Percentiles rank a stretch among this genome's conserved stretches.
phyloP scores from a whole-genome alignment of 2,329 filamentous ascomycete species.

The Diaporthe batatas region DNA sequence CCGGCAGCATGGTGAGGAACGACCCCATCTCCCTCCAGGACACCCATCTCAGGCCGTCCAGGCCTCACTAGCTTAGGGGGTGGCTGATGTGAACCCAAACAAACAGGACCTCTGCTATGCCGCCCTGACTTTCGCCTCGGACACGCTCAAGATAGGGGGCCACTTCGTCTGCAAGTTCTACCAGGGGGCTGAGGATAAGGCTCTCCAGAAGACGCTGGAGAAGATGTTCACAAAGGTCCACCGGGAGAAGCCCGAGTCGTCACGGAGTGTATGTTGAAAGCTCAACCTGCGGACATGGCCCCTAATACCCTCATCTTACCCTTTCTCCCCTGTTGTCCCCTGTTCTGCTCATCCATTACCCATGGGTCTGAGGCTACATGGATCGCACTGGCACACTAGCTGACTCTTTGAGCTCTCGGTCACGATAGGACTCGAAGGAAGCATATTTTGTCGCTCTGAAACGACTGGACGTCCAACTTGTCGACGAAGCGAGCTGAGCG shows the following conservation, averaged over 20 bases:
- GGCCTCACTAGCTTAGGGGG: not conserved
- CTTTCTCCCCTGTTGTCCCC: not conserved
- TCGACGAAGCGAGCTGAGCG: conserved; percentile 40
- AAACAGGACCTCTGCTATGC: conserved; percentile 87
- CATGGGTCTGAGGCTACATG: too few relatives aligned
- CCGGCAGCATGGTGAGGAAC: conserved; percentile 88
- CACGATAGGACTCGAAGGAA: conserved; percentile 81
- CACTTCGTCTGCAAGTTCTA: conserved; percentile 99
- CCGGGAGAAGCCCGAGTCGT: conserved; percentile 92
- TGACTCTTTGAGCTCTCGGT: conserved; percentile 36
- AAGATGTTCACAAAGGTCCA: conserved; percentile 84
- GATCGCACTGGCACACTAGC: not conserved
- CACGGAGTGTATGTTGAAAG: conserved; percentile 76
- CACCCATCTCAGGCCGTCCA: not conserved
- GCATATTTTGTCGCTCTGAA: conserved; percentile 85
- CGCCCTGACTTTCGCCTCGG: conserved; percentile 86
- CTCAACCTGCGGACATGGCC: not conserved
- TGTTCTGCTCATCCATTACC: conserved; percentile 34
- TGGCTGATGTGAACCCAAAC: conserved; percentile 4
- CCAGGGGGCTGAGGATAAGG: conserved; percentile 87
- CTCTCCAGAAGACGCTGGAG: conserved; percentile 79
- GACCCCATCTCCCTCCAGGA: not conserved
- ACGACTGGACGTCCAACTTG: conserved; percentile 66
- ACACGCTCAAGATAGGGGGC: conserved; percentile 84
- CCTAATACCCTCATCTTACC: too few relatives aligned